These are phyloP conservation scores for Lentinula lateritia DNA, from an alignment of 768 basidiomycete genomes.

Conservation along the genomic window DNA sequence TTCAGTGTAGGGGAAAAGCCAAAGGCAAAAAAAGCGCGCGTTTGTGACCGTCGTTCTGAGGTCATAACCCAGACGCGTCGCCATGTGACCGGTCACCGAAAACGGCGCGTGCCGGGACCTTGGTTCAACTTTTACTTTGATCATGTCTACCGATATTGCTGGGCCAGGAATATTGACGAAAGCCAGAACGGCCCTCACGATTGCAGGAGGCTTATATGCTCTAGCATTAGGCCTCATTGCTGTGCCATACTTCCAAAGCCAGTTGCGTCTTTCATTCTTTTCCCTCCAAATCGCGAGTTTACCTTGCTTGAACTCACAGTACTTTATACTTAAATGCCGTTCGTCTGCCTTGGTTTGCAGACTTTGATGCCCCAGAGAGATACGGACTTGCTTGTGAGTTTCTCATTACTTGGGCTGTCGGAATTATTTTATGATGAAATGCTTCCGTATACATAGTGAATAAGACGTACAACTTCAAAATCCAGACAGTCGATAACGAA, in stretches of 20 bases:
- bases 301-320: slow-evolving; percentile 16
- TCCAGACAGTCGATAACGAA: slow-evolving; percentile 73
- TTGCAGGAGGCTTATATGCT: slow-evolving; percentile 50
- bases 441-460: slow-evolving; percentile 41
- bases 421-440: neutral
- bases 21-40: neutral
- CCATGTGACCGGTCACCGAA: neutral
- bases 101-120: neutral
- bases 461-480: slow-evolving; percentile 67
- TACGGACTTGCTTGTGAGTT: slow-evolving; percentile 76
- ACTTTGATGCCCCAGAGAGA: slow-evolving; percentile 64
- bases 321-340: slow-evolving; percentile 60
- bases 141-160: slow-evolving; percentile 16
- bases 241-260: slow-evolving; percentile 62
- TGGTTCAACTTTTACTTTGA: slow-evolving; percentile 5
- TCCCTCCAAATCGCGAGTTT: neutral
- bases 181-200: slow-evolving; percentile 19
- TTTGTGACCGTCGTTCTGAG: neutral
- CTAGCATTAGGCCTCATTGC: slow-evolving; percentile 45
- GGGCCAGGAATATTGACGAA: neutral
- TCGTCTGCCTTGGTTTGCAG: slow-evolving; percentile 54
- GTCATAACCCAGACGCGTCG: neutral
- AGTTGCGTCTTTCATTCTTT: slow-evolving; percentile 39
- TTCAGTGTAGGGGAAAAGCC: neutral
- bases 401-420: slow-evolving; percentile 6